Percentiles rank a stretch among this genome's conserved stretches.
phyloP scores from a whole-genome alignment of 2,329 filamentous ascomycete genomes.

The Calycina marina region DNA sequence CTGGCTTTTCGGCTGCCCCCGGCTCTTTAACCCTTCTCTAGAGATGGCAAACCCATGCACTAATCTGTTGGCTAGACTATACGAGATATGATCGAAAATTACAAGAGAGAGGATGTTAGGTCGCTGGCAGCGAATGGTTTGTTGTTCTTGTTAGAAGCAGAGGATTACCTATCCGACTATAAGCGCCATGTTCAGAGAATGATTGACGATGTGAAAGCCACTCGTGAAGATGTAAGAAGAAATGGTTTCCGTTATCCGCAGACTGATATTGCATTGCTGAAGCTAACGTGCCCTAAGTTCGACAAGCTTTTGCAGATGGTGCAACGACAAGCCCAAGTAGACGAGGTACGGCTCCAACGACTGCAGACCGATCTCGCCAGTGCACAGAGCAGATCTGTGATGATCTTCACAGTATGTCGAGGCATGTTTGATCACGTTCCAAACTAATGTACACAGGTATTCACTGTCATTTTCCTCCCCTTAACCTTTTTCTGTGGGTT shows the following conservation, averaged over 20 bases:
- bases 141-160: slow-evolving; percentile 2
- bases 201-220: slow-evolving; percentile 3
- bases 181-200: slow-evolving; percentile 1
- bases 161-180: slow-evolving; percentile 3
- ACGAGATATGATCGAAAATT: slow-evolving; percentile 3
- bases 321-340: slow-evolving; percentile 5
- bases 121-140: slow-evolving; percentile 1
- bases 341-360: slow-evolving; percentile 5
- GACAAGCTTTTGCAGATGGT: slow-evolving; percentile 4
- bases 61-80: no score
- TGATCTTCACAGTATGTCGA: slow-evolving; percentile 6
- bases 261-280: background rate
- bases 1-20: no score
- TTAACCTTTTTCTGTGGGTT: slow-evolving; percentile 5
- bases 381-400: slow-evolving; percentile 4
- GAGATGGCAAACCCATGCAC: no score
- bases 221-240: slow-evolving; percentile 3
- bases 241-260: no score
- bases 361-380: slow-evolving; percentile 4
- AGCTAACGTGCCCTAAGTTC: background rate
- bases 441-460: background rate
- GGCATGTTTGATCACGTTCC: slow-evolving; percentile 1
- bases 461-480: slow-evolving; percentile 2
- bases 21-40: no score
- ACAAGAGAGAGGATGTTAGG: slow-evolving; percentile 1